phyloP scores from a whole-genome alignment of 1,284 basidiomycete genomes.

The Coriolopsis trogii region DNA sequence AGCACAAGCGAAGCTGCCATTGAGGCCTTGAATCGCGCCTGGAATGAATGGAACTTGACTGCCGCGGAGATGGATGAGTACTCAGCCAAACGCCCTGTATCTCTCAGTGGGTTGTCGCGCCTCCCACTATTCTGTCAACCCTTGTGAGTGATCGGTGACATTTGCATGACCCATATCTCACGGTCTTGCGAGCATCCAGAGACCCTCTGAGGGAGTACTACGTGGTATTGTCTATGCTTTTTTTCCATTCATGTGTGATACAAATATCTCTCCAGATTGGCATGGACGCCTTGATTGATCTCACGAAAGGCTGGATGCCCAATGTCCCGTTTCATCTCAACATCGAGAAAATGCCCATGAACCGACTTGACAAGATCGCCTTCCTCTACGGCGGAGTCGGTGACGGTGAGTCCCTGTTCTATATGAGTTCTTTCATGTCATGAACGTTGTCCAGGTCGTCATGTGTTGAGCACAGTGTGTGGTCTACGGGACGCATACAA shows the following conservation, averaged over 20 bases:
- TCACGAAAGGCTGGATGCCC: conserved; percentile 15
- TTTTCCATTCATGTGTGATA: neutral
- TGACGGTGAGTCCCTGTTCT: conserved; percentile 17
- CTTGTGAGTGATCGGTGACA: conserved; percentile 3
- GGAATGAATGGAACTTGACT: conserved; percentile 11
- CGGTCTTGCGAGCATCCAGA: neutral
- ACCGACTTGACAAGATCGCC: conserved; percentile 11
- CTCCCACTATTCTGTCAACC: conserved; percentile 12
- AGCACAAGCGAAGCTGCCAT: neutral
- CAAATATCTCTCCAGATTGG: conserved; percentile 10
- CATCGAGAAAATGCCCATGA: conserved; percentile 1
- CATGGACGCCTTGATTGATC: conserved; percentile 18
- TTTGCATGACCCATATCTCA: neutral
- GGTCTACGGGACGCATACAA: conserved; percentile 19
- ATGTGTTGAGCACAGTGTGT: conserved; percentile 25
- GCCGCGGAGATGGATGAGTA: neutral
- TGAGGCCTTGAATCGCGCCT: conserved; percentile 4
- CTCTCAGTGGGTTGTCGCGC: conserved; percentile 3
- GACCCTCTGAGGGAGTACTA: conserved; percentile 9
- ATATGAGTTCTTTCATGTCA: neutral
- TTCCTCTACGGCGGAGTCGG: conserved; percentile 28
- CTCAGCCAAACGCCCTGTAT: neutral
- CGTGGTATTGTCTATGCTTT: neutral
- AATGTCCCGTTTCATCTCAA: conserved; percentile 5
- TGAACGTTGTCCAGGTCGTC: conserved; percentile 12